These are phyloP conservation scores for Bimuria novae-zelandiae DNA, from an alignment of 2,329 filamentous ascomycete genomes.

Conservation along the genomic window DNA sequence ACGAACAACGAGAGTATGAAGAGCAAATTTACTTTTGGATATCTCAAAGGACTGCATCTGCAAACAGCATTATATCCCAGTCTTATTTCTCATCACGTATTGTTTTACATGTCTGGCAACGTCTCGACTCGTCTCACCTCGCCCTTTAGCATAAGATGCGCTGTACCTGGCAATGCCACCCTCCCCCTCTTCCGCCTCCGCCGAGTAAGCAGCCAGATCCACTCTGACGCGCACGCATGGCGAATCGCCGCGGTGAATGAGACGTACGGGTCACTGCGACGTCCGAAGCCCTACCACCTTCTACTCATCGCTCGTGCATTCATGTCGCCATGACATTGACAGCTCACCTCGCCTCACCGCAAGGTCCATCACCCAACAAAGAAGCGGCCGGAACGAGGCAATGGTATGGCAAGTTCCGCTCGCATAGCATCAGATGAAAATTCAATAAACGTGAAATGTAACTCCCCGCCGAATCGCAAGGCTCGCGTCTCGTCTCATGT, in stretches of 20 bases:
- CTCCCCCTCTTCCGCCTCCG: background rate
- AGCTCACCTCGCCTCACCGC: conserved; percentile 3
- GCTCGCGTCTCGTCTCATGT: background rate
- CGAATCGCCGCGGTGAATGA: background rate
- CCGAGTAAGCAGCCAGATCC: background rate
- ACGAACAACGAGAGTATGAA: background rate
- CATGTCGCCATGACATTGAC: too few species aligned
- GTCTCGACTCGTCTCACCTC: too few species aligned
- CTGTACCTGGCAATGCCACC: background rate
- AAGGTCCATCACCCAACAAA: background rate
- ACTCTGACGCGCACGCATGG: conserved; percentile 1
- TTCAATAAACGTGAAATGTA: background rate
- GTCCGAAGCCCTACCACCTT: conserved; percentile 5
- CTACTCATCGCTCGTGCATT: too few species aligned
- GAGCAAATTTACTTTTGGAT: conserved; percentile 6
- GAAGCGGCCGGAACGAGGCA: background rate
- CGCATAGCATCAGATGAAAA: background rate
- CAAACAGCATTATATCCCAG: conserved; percentile 20
- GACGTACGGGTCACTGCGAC: conserved; percentile 2
- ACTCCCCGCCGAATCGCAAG: background rate
- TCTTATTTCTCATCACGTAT: conserved; percentile 7
- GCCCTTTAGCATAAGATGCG: background rate
- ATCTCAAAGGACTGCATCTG: conserved; percentile 1
- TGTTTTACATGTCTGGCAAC: conserved; percentile 1
- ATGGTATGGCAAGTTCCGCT: background rate